Percentiles rank a stretch among this genome's conserved stretches.
phyloP scores from a whole-genome alignment of 768 basidiomycete species.

The Suillus discolor region DNA sequence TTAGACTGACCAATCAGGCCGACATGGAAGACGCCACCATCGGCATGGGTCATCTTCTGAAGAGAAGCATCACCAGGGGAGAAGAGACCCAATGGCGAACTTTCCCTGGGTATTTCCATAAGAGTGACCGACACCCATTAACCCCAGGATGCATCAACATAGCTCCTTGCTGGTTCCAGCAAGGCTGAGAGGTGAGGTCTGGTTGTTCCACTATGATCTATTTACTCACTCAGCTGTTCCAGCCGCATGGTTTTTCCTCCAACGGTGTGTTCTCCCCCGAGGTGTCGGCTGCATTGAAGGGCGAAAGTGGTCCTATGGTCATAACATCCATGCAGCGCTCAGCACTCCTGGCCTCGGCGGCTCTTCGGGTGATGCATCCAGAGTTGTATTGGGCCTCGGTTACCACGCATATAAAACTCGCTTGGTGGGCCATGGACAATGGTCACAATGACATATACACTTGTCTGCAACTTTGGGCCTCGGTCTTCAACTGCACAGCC shows the following conservation, averaged over 20 bases:
- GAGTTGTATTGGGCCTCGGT: background rate
- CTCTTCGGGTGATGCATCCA: too few relatives aligned
- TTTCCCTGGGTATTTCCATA: too few relatives aligned
- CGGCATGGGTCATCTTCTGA: background rate
- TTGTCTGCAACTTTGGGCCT: background rate
- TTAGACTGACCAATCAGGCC: background rate
- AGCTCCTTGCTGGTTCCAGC: too few relatives aligned
- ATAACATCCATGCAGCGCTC: background rate
- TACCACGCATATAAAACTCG: background rate
- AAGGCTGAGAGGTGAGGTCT: too few relatives aligned
- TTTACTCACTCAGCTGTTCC: too few relatives aligned
- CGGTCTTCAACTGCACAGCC: background rate
- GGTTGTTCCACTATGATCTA: rapidly evolving
- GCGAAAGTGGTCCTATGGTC: rapidly evolving
- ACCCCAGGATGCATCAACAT: too few relatives aligned
- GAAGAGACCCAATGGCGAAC: too few relatives aligned
- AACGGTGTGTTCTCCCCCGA: background rate
- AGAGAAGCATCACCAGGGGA: too few relatives aligned
- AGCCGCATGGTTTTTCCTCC: background rate
- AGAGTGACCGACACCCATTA: rapidly evolving
- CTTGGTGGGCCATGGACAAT: background rate
- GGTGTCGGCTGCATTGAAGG: background rate
- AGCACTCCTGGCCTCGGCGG: background rate
- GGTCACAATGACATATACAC: background rate
- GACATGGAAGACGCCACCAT: background rate